Percentiles rank a stretch among this genome's conserved stretches.
Evolutionary conservation across 2,329 filamentous ascomycete species (phyloP).

Genomic region (Fusarium sp.): DNA sequence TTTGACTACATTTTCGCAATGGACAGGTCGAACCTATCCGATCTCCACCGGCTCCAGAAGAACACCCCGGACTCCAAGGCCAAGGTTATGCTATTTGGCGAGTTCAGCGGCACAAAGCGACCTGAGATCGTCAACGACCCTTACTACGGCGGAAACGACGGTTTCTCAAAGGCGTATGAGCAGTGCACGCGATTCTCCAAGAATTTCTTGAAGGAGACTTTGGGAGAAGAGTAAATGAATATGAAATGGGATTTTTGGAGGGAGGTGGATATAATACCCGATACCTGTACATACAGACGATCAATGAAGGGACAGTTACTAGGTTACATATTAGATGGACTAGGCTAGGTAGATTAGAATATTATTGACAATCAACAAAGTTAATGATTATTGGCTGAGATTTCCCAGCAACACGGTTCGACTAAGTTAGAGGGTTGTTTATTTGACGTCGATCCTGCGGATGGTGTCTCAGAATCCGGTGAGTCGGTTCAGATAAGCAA

Average conservation of each 20-base stretch:
- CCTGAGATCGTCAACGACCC: conserved; percentile 85
- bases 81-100: conserved; percentile 85
- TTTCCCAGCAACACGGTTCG: conserved; percentile 19
- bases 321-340: conserved; percentile 18
- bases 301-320: conserved; percentile 3
- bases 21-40: conserved; percentile 83
- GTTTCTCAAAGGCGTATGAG: conserved; percentile 88
- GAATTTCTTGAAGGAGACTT: conserved; percentile 75
- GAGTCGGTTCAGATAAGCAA: conserved; percentile 16
- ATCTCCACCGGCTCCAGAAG: conserved; percentile 71
- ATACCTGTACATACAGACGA: conserved; percentile 34
- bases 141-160: conserved; percentile 87
- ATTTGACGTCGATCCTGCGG: conserved; percentile 29
- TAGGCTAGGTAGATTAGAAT: conserved; percentile 14
- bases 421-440: conserved; percentile 10
- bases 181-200: conserved; percentile 81
- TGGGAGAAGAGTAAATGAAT: conserved; percentile 35
- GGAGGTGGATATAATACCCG: conserved; percentile 40
- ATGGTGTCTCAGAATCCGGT: conserved; percentile 28
- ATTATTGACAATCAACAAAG: conserved; percentile 11
- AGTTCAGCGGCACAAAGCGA: conserved; percentile 73
- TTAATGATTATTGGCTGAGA: conserved; percentile 18
- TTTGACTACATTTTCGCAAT: conserved; percentile 98
- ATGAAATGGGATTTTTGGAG: background rate
- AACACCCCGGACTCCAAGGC: conserved; percentile 69